These are phyloP conservation scores for Komagataella phaffii DNA, from an alignment of 805 yeast species.

Conservation along the genomic window DNA sequence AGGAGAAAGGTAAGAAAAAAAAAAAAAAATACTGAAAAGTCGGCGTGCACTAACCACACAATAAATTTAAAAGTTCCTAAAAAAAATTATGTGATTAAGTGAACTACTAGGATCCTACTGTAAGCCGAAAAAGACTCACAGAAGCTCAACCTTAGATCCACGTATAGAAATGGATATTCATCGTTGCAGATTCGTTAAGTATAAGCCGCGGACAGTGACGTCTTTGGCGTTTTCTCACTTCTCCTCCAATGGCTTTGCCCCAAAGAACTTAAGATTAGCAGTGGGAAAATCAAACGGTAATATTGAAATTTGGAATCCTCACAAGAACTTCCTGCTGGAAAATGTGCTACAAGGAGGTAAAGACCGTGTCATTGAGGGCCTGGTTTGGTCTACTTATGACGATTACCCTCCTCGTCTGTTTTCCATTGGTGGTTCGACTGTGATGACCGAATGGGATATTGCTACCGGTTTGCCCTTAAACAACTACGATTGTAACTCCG, in stretches of 20 bases:
- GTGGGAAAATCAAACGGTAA: conserved; percentile 92
- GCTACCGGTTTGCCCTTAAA: conserved; percentile 54
- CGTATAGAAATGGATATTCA: conserved; percentile 54
- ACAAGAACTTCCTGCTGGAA: conserved; percentile 73
- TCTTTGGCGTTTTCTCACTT: conserved; percentile 64
- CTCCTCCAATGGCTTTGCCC: conserved; percentile 30
- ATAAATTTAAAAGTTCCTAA: not conserved
- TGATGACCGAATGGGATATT: conserved; percentile 86
- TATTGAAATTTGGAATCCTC: conserved; percentile 91
- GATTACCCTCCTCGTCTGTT: conserved; percentile 53
- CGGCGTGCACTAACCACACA: not conserved
- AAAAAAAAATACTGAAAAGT: not conserved
- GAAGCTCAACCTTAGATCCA: conserved; percentile 6
- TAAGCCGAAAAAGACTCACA: not conserved
- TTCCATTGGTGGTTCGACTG: conserved; percentile 89
- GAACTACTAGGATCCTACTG: not conserved
- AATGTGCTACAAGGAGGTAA: conserved; percentile 59
- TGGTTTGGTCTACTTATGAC: conserved; percentile 57
- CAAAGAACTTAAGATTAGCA: conserved; percentile 59
- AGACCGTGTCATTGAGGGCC: conserved; percentile 79
- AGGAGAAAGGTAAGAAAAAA: not conserved
- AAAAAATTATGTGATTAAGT: not conserved
- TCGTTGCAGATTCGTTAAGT: conserved; percentile 86
- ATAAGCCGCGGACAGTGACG: conserved; percentile 73
- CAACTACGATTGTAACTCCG: conserved; percentile 84